Percentiles rank a stretch among this genome's conserved stretches.
These are phyloP conservation scores for Eucalyptus virginea DNA, from an alignment of 345 rosid genomes.

Conservation along the genomic window DNA sequence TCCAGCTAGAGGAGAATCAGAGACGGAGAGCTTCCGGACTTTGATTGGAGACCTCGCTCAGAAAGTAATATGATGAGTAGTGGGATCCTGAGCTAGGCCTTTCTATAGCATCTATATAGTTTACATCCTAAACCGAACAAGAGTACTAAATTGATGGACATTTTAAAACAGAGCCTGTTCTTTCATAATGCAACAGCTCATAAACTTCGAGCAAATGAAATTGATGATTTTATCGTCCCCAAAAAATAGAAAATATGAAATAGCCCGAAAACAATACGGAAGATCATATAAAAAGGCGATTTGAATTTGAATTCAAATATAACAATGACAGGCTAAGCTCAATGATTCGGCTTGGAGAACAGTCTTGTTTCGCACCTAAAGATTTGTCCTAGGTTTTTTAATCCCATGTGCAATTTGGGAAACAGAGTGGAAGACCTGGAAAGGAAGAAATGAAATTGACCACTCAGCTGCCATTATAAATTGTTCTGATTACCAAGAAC, in stretches of 20 bases:
- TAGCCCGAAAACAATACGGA: rapidly evolving
- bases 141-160: neutral
- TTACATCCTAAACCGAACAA: rapidly evolving
- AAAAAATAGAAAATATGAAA: rapidly evolving
- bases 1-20: neutral
- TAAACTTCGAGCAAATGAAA: neutral
- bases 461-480: neutral
- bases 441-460: neutral
- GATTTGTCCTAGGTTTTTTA: neutral
- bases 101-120: neutral
- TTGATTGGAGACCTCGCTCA: neutral
- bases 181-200: neutral
- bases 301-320: rapidly evolving
- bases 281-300: rapidly evolving
- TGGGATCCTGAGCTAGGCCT: neutral
- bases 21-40: neutral
- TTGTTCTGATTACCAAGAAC: neutral
- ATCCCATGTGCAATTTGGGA: neutral
- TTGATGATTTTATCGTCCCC: rapidly evolving
- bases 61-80: neutral
- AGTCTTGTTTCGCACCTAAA: rapidly evolving
- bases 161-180: neutral
- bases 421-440: rapidly evolving
- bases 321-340: rapidly evolving
- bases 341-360: rapidly evolving